Percentiles rank a stretch among this genome's conserved stretches.
Evolutionary conservation across 805 yeast species (phyloP).

Genomic region (Zygotorulaspora danielsina): DNA sequence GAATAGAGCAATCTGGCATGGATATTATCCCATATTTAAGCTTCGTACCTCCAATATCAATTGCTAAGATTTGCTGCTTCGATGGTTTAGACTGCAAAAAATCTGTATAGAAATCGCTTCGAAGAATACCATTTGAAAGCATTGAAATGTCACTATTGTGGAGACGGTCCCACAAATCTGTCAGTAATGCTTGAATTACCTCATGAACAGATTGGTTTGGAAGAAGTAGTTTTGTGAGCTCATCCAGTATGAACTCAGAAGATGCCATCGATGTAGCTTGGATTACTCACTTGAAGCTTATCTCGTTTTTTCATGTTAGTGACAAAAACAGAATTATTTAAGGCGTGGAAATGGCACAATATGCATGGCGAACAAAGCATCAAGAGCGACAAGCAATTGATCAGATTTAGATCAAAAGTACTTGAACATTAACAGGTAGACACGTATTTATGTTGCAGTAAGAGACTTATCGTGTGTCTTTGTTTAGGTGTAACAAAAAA

Average conservation of each 20-base stretch:
- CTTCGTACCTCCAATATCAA: constrained; percentile 32
- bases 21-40: constrained; percentile 25
- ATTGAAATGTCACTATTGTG: constrained; percentile 21
- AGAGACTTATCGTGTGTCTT: too few relatives aligned
- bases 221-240: constrained; percentile 9
- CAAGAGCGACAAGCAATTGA: too few relatives aligned
- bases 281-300: too few relatives aligned
- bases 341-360: too few relatives aligned
- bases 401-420: too few relatives aligned
- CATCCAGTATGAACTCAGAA: constrained; percentile 1
- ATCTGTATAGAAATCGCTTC: not conserved
- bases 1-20: constrained; percentile 14
- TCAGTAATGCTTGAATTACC: constrained; percentile 13
- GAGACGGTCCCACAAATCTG: constrained; percentile 18
- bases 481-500: too few relatives aligned
- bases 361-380: too few relatives aligned
- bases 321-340: too few relatives aligned
- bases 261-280: too few relatives aligned
- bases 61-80: constrained; percentile 14
- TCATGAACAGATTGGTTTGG: constrained; percentile 15
- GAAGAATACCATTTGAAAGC: constrained; percentile 16
- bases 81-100: not conserved
- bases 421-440: too few relatives aligned
- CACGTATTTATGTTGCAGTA: too few relatives aligned
- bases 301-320: too few relatives aligned